Base-by-base conservation (phyloP, 2,329 filamentous ascomycete genomes). In the Alternaria brassicae region DNA sequence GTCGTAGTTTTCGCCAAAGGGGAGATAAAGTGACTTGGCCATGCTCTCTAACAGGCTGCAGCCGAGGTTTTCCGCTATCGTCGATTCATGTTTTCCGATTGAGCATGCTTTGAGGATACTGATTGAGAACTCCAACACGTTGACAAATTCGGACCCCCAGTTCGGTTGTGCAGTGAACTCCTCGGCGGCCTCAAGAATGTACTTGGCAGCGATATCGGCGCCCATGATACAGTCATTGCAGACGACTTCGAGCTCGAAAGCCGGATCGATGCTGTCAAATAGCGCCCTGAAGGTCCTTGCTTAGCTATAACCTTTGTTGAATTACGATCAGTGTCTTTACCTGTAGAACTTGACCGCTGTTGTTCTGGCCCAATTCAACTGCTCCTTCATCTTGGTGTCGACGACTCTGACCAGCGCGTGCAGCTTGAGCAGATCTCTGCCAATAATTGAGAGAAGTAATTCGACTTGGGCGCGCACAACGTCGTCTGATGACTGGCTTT, bases 41-140 rank as follows among this genome's bases (percentile, higher is more conserved):
- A 48, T 54, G 23, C 13, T 44, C 39, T 53, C 51, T 15, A 53
- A 41, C 6, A 53, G n/a, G 6, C 51, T 21, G 19, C 40, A 42
- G 12, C 27, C 51, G 1, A 53, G 7, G 25, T 12, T 15, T 23
- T 3, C 12, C 32, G 30, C 51, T 28, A 25, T 9, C 4, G 6
- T 6, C 30, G 23, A 17, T 25, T 21, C 19, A n/a, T 23, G 17
- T 12, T 48, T 3, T 17, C 34, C 15, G 5, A 19, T 3, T 2
- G 27, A 7, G 42, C 9, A 44, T 15, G 21, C 42, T 25, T 7
- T 30, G 30, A 44, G 6, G 4, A 47, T 34, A 23, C 25, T n/a
- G 1, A 23, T 39, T 6, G 34, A 21, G 6, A 48, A 40, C 3
- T 40, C 25, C 34, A 55, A 13, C 4, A 55, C 13, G n/a, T 27